A percentile compares a stretch with the other conserved stretches of the same genome.
Evolutionary conservation across 2,329 filamentous ascomycete genomes (phyloP).

Genomic region (Sporothrix curviconia): DNA sequence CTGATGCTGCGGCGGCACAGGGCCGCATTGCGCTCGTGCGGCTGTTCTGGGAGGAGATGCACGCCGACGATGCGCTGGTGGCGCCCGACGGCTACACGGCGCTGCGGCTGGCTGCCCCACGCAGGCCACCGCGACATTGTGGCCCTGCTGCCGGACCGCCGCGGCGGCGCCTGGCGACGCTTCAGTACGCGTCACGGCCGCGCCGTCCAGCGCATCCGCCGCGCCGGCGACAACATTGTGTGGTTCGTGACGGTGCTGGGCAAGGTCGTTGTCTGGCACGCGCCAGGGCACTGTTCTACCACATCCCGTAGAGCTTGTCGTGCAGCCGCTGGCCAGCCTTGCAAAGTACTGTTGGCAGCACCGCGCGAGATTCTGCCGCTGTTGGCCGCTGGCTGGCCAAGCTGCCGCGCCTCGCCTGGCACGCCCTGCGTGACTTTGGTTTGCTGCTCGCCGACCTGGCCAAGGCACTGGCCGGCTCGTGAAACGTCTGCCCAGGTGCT

Average conservation of each 20-base stretch:
- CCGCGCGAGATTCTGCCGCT: constrained; percentile 22
- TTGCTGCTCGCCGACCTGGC: constrained; percentile 8
- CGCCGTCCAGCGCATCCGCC: constrained; percentile 22
- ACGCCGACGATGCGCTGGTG: constrained; percentile 37
- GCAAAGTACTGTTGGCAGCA: constrained; percentile 21
- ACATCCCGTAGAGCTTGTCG: not conserved
- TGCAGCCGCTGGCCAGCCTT: not conserved
- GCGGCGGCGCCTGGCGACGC: constrained; percentile 33
- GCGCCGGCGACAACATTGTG: constrained; percentile 5
- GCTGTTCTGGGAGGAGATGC: constrained; percentile 34
- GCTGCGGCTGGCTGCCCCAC: constrained; percentile 37
- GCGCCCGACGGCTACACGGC: constrained; percentile 41
- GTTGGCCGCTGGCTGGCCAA: not conserved
- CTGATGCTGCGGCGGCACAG: constrained; percentile 35
- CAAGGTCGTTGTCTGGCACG: not conserved
- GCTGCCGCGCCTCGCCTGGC: constrained; percentile 21
- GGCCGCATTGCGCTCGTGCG: constrained; percentile 37
- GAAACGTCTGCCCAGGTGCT: not conserved
- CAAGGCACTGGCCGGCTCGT: constrained; percentile 19
- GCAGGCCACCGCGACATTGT: constrained; percentile 39
- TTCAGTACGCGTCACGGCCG: constrained; percentile 29
- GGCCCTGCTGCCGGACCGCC: constrained; percentile 33
- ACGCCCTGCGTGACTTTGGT: constrained; percentile 23
- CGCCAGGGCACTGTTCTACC: constrained; percentile 3
- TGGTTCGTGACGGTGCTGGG: not conserved